phyloP scores from a whole-genome alignment of 257 asterid species.

The Solanum lignicaule region DNA sequence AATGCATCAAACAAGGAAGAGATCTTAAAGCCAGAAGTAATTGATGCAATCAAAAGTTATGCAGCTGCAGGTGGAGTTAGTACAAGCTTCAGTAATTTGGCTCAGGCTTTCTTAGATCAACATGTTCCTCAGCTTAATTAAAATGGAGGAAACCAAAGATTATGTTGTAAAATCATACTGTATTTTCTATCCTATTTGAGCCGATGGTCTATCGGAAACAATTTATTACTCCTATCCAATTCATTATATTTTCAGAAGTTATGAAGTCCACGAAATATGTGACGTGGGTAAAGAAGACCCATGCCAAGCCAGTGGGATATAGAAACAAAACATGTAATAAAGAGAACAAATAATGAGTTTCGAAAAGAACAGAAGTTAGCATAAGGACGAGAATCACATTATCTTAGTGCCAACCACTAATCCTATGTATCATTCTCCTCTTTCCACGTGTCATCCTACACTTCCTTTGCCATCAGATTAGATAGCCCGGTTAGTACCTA shows the following conservation, averaged over 20 bases:
- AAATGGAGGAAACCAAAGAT: not conserved
- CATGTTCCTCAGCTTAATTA: slow-evolving; percentile 7
- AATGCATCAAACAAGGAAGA: slow-evolving; percentile 45
- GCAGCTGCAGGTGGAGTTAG: slow-evolving; percentile 56
- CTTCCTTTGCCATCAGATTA: slow-evolving; percentile 17
- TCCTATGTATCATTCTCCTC: not conserved
- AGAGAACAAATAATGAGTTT: not conserved
- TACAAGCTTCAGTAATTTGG: slow-evolving; percentile 58
- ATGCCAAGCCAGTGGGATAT: not conserved
- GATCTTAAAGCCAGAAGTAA: slow-evolving; percentile 65
- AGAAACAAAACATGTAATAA: not conserved
- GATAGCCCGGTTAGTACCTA: slow-evolving; percentile 2
- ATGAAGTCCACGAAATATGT: not conserved
- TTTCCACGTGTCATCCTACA: slow-evolving; percentile 17
- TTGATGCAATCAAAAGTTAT: slow-evolving; percentile 57
- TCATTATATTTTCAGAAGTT: not conserved
- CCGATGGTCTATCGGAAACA: not conserved
- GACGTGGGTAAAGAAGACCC: not conserved
- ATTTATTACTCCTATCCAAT: not conserved
- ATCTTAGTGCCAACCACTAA: slow-evolving; percentile 12
- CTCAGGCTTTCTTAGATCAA: slow-evolving; percentile 71
- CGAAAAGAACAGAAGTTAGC: not conserved
- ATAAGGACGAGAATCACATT: not conserved
- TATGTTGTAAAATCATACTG: not conserved
- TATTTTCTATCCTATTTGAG: not conserved